Evolutionary conservation across 768 basidiomycete species (phyloP), one percentile per base, ranked within the genome.

Genomic region (Xerocomus brunneocitrinus): DNA sequence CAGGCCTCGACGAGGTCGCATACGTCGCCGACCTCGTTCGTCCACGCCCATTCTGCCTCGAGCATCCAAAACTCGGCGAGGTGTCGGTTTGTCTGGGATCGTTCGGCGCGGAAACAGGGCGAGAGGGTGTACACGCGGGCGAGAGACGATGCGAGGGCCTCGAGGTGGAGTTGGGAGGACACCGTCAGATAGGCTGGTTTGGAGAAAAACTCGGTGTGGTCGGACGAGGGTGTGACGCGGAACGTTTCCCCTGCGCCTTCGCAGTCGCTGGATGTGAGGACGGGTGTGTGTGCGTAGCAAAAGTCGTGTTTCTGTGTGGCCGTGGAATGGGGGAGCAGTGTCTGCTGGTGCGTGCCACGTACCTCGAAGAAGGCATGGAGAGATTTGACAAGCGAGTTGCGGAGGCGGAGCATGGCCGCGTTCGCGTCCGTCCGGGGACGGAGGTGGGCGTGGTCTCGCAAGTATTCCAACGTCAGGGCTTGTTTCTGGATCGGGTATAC

Each of bases 51-150:
- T 66, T 99, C 97, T 0, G 91, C 95, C 72, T 99, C 97, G 50
- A 98, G 82, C 97, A 99, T 99, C 89, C 92, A 98, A 70, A 99
- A 99, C 69, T 99, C 97, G 47, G 91, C 84, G 12, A 99, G 80
- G 66, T 99, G 97, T n/a, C 95, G 78, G 31, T 82, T 81, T 2
- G 95, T 98, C 59, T 86, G 79, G 3, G 87, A 89, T 5, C 83
- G 83, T 66, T 99, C 97, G 22, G 97, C 95, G 14, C 97, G 87
- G 72, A 99, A 99, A 58, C 89, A 88, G 0, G 97, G 95, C 0
- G 90, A 86, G 24, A 99, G 80, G 1, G 95, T 95, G 74, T 94
- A 99, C 1, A 91, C 89, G 19, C 95, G 83, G 0, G 87, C 80
- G 16, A 95, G 70, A 0, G 91, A 80, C 7, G 82, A 78, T 8